Evolutionary conservation across 2,329 filamentous ascomycete species (phyloP), one percentile per base, ranked within the genome.

Genomic region (Talaromyces sp.): DNA sequence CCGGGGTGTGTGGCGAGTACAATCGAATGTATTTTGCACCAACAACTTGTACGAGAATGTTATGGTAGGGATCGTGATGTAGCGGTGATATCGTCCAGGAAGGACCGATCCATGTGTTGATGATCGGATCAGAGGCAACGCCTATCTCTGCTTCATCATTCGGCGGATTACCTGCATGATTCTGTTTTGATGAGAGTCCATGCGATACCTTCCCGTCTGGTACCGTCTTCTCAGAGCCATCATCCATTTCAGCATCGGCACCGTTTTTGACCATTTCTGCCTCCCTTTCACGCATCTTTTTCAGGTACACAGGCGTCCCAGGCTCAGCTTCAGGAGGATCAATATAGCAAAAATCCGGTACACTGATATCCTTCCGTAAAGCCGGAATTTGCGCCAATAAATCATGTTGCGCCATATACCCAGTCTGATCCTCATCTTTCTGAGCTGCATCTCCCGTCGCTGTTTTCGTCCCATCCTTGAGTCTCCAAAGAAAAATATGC

Each of bases 91-190:
- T 93, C 0, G 95, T 98, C 59, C 88, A 89, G 0, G 88, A 82
- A 0, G 95, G 95, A 0, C 95, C 95, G 68, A 98, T 90, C 95
- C 95, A 99, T 7, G 92, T 93, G 77, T 98, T 96, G 19, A 96
- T 83, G 51, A 91, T 81, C 0, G 92, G 92, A 25, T 86, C 83
- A 6, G 58, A 67, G 0, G 73, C 69, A 47, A 73, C 54, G 7
- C 58, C 67, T 29, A 70, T 51, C 29, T 68, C 61, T 45, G 61
- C 47, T 34, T 69, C 68, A 8, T 53, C 29, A 15, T 70, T 67
- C n/a, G 65, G 68, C 1, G 17, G 8, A n/a, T 58, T 64, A 6
- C 60, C 66, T 31, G 62, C 62, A 22, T 65, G 65, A 59, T 60
- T 61, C 25, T 60, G 58, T 40, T 66, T 64, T 2, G 61, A 58